phyloP scores from a whole-genome alignment of 2,329 filamentous ascomycete species.

The Achaetomium macrosporum region DNA sequence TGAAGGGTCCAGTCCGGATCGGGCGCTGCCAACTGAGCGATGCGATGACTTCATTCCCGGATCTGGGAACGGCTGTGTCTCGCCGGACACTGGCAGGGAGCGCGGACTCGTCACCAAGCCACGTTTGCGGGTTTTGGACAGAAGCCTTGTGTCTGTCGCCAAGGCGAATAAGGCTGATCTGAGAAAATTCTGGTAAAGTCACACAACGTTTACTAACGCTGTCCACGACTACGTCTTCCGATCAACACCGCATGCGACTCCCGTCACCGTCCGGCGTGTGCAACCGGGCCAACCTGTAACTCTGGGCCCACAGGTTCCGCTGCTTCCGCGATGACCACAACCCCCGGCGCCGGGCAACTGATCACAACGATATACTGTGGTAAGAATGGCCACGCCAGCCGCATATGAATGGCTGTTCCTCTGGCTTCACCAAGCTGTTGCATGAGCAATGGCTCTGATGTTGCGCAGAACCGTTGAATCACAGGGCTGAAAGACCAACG shows the following conservation, averaged over 20 bases:
- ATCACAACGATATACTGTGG: no score
- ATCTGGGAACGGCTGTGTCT: neutral
- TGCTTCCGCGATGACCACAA: no score
- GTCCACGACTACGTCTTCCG: no score
- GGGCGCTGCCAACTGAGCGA: conserved; percentile 1
- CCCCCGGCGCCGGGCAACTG: no score
- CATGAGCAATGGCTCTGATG: no score
- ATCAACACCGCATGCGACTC: conserved; percentile 1
- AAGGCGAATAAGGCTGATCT: neutral
- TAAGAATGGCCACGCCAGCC: neutral
- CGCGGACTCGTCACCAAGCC: conserved; percentile 1
- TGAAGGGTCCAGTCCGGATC: neutral
- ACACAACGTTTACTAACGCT: no score
- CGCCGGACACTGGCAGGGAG: neutral
- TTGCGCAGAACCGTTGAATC: no score
- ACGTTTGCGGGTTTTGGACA: conserved; percentile 4
- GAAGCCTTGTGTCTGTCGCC: neutral
- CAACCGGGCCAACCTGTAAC: neutral
- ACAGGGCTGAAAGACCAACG: no score
- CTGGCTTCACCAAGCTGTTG: no score
- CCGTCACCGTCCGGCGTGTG: neutral
- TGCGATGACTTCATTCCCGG: conserved; percentile 7
- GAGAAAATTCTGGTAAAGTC: neutral
- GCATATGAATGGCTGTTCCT: no score
- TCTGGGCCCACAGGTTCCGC: neutral